Evolutionary conservation across 495 filamentous ascomycete species (phyloP).

Genomic region (Recurvomyces mirabilis): DNA sequence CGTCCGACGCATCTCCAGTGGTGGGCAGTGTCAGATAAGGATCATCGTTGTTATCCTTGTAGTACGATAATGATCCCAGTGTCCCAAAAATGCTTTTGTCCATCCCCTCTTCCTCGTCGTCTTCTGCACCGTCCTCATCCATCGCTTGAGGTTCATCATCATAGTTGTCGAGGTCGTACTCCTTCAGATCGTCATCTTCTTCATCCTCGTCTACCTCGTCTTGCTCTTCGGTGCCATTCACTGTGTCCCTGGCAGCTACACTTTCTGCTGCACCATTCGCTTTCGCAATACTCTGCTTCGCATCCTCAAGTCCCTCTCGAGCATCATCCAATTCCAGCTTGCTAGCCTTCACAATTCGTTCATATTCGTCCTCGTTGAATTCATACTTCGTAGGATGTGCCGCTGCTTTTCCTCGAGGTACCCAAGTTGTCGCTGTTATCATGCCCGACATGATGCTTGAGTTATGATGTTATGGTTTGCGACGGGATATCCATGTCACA

Average conservation of each 20-base stretch:
- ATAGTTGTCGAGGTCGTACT: constrained; percentile 93
- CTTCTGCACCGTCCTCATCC: constrained; percentile 47
- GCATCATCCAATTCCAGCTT: constrained; percentile 89
- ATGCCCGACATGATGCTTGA: too few relatives aligned
- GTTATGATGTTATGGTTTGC: too few relatives aligned
- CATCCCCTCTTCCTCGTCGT: constrained; percentile 47
- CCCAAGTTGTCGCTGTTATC: constrained; percentile 92
- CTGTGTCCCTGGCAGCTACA: constrained; percentile 23
- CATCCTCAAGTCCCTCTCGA: constrained; percentile 68
- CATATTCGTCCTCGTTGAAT: constrained; percentile 86
- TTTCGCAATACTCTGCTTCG: constrained; percentile 22
- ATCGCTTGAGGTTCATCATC: constrained; percentile 69
- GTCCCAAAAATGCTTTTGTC: constrained; percentile 90
- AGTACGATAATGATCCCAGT: constrained; percentile 81
- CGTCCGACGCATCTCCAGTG: constrained; percentile 52
- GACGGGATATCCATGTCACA: too few relatives aligned
- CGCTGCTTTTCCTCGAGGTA: constrained; percentile 85
- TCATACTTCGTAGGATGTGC: constrained; percentile 82
- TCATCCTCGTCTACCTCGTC: constrained; percentile 15
- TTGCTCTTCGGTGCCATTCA: constrained; percentile 12
- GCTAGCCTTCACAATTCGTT: constrained; percentile 78
- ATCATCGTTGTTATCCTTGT: constrained; percentile 84
- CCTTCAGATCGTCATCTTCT: constrained; percentile 82
- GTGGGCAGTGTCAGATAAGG: constrained; percentile 87
- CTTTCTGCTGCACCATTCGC: constrained; percentile 22